Evolutionary conservation across 2,329 filamentous ascomycete species (phyloP), one percentile per base, ranked within the genome.

Genomic region (Aspergillus sp.): DNA sequence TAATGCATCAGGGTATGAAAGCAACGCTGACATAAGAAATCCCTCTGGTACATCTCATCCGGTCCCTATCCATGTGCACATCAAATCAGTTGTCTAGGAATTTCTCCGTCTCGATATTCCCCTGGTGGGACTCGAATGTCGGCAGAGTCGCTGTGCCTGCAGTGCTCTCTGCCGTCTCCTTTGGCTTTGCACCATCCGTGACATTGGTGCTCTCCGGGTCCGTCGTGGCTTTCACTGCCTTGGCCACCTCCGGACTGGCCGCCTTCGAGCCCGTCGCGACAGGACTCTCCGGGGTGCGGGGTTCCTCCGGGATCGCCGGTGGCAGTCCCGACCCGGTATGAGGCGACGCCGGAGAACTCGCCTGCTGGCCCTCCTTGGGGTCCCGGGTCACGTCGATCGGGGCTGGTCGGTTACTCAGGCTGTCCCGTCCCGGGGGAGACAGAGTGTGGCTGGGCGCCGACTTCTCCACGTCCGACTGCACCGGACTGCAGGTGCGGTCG

Each of bases 401-500:
- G 5, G 59, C 45, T 16, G 62, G 57, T 19, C 61, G 59, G 36
- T 57, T 52, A 45, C 62, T 62, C 2, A 55, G 43, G 19, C 58
- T 57, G 17, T 60, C 61, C 19, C 58, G 52, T n/a, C 41, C 40
- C 3, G 68, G 59, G 2, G 72, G 71, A 5, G 71, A 64, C 21
- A 77, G 52, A 23, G 69, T 71, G 44, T 71, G 70, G 29, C 55
- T 68, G 17, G 68, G 65, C 2, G 58, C 52, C 2, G 65, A 59
- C 16, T 66, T 64, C 14, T 73, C 74, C n/a, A 56, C 57, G 21
- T 73, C 72, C 3, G 64, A 63, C 29, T 63, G 58, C 5, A 74
- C 76, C 10, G 81, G 80, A 53, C 79, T 82, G 63, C 79, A 80
- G 14, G 79, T 75, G 19, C 77, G 71, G 47, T 76, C 78, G 58